A percentile compares a stretch with the other conserved stretches of the same genome.
Conservation (phyloP, 164 flowering plant species). For the Houttuynia cordata region DNA sequence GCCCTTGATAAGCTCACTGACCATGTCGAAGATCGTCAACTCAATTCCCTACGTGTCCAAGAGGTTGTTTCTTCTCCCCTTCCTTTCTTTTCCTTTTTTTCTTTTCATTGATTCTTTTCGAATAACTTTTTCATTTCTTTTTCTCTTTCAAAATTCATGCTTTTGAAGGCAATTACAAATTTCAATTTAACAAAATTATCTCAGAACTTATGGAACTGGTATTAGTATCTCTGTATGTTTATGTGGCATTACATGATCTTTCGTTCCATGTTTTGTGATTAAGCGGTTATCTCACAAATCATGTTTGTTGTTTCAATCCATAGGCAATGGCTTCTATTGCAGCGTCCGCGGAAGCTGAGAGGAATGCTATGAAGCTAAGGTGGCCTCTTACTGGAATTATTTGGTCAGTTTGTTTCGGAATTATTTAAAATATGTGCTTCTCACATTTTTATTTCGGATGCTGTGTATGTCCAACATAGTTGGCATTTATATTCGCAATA, state of each 20-base stretch:
- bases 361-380: slow-evolving; percentile 81
- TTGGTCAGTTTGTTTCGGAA: background rate
- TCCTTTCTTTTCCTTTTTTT: background rate
- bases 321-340: slow-evolving; percentile 99
- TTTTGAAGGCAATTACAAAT: no score
- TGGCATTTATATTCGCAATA: no score
- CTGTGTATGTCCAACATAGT: no score
- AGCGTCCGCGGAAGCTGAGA: slow-evolving; percentile 78
- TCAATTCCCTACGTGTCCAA: slow-evolving; percentile 80
- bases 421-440: background rate
- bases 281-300: no score
- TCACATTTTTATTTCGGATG: background rate
- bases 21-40: slow-evolving; percentile 97
- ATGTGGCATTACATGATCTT: no score
- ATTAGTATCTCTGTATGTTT: no score
- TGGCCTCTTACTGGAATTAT: slow-evolving; percentile 7
- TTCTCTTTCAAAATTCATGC: no score
- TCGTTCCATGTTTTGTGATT: no score
- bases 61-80: slow-evolving; percentile 29
- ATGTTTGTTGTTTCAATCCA: slow-evolving; percentile 1
- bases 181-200: no score
- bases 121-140: background rate
- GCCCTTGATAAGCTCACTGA: slow-evolving; percentile 97
- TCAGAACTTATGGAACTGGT: no score
- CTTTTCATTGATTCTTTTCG: slow-evolving; percentile 1